Evolutionary conservation across 371 early-diverging fungal genomes (phyloP).

Genomic region (Nematocida parisii): DNA sequence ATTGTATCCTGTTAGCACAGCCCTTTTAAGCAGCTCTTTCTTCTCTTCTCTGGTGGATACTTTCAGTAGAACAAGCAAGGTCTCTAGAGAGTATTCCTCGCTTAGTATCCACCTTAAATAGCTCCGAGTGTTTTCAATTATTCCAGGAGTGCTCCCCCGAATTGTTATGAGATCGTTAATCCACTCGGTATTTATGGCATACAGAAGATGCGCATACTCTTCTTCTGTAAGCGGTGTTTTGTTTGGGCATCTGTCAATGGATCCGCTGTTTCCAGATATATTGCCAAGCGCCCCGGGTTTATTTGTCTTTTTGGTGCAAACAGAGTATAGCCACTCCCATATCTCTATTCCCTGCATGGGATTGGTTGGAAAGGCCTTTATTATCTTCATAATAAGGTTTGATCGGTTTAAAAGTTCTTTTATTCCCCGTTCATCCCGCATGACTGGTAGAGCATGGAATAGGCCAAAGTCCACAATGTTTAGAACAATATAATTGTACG

Average conservation of each 20-base stretch:
- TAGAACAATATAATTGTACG: slow-evolving; percentile 56
- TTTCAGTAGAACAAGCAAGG: slow-evolving; percentile 32
- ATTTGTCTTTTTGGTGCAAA: slow-evolving; percentile 26
- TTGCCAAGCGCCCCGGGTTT: neutral
- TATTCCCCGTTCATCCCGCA: slow-evolving; percentile 50
- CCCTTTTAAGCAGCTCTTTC: slow-evolving; percentile 51
- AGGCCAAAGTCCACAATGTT: slow-evolving; percentile 56
- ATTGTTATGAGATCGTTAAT: slow-evolving; percentile 49
- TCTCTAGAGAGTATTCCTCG: slow-evolving; percentile 54
- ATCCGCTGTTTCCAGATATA: neutral
- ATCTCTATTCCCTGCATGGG: slow-evolving; percentile 43
- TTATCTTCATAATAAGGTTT: slow-evolving; percentile 51
- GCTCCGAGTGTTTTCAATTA: slow-evolving; percentile 54
- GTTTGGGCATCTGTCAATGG: neutral
- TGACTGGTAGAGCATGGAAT: slow-evolving; percentile 53
- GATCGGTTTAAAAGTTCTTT: slow-evolving; percentile 51
- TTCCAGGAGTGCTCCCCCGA: slow-evolving; percentile 42
- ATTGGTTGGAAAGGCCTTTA: slow-evolving; percentile 30
- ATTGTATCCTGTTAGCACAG: slow-evolving; percentile 47
- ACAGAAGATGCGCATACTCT: slow-evolving; percentile 51
- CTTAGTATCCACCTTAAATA: slow-evolving; percentile 51
- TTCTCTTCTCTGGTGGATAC: slow-evolving; percentile 52
- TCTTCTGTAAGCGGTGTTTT: slow-evolving; percentile 27
- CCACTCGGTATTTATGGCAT: slow-evolving; percentile 48
- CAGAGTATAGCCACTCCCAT: slow-evolving; percentile 57